These are phyloP conservation scores for Pythium angustatum DNA, from an alignment of 352 stramenopile species.

Conservation along the genomic window DNA sequence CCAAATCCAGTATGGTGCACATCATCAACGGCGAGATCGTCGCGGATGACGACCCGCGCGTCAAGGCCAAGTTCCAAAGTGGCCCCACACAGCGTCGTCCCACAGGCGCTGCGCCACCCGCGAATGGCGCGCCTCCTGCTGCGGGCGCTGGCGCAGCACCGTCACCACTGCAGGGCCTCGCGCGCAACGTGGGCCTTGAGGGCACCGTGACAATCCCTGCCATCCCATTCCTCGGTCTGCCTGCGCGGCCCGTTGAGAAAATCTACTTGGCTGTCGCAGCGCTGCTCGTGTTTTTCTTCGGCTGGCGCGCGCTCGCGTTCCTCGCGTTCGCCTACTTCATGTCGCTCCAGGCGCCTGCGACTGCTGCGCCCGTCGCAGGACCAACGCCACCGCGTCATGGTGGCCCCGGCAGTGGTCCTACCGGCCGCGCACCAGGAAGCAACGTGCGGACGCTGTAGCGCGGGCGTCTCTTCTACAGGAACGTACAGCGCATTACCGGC, in stretches of 20 bases:
- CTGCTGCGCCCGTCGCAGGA: constrained; percentile 26
- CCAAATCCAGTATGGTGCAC: constrained; percentile 61
- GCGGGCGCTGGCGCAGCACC: constrained; percentile 3
- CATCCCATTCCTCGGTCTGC: constrained; percentile 45
- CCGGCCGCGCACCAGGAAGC: neutral
- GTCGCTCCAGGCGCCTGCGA: constrained; percentile 44
- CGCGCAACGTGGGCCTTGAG: constrained; percentile 57
- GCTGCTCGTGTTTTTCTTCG: constrained; percentile 59
- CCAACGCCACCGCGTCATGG: constrained; percentile 14
- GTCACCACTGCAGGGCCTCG: constrained; percentile 52
- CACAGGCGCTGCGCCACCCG: constrained; percentile 13
- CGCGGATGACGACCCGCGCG: constrained; percentile 76
- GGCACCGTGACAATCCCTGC: constrained; percentile 60
- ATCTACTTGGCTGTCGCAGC: constrained; percentile 62
- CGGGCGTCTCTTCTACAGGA: no score
- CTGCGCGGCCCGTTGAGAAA: constrained; percentile 62
- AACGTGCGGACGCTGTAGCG: constrained; percentile 24
- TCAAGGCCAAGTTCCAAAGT: constrained; percentile 37
- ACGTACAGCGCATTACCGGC: no score
- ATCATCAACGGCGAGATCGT: constrained; percentile 91
- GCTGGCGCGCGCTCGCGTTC: constrained; percentile 75
- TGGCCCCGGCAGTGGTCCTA: neutral
- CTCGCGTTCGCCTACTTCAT: constrained; percentile 67
- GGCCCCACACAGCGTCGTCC: constrained; percentile 19
- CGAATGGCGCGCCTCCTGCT: constrained; percentile 1